These are phyloP conservation scores for Podospora anserina DNA, from an alignment of 495 filamentous ascomycete species.

Conservation along the genomic window DNA sequence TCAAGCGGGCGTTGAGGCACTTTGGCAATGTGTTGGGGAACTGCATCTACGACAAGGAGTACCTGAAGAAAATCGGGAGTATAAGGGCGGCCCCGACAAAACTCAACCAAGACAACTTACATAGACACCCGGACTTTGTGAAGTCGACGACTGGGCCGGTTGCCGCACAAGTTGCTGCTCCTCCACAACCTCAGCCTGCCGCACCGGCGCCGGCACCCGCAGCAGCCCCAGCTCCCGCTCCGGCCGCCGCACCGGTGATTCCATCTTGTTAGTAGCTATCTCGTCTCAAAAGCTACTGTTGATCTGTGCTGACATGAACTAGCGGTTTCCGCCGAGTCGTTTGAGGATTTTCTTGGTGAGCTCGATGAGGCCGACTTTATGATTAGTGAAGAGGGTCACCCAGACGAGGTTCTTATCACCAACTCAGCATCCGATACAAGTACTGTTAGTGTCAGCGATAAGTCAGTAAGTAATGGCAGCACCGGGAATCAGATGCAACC, in stretches of 20 bases:
- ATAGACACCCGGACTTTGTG: conserved; percentile 74
- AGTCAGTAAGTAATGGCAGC: conserved; percentile 10
- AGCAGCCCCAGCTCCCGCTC: conserved; percentile 30
- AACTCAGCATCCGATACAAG: conserved; percentile 12
- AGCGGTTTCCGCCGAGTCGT: conserved; percentile 31
- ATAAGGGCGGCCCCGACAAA: conserved; percentile 66
- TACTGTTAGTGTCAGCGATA: conserved; percentile 3
- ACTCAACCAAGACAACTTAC: conserved; percentile 71
- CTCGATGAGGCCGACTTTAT: conserved; percentile 75
- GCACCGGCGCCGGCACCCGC: conserved; percentile 21
- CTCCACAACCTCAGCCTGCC: conserved; percentile 29
- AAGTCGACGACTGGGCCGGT: conserved; percentile 36
- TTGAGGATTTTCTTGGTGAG: conserved; percentile 69
- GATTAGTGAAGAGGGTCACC: conserved; percentile 54
- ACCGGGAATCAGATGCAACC: conserved; percentile 35
- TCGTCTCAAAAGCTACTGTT: background rate
- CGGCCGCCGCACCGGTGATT: conserved; percentile 2
- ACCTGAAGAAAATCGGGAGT: conserved; percentile 77
- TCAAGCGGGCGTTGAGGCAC: conserved; percentile 84
- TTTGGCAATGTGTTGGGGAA: conserved; percentile 97
- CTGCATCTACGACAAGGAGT: conserved; percentile 96
- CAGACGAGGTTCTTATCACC: conserved; percentile 58
- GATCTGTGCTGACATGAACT: background rate
- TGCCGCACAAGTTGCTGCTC: conserved; percentile 25
- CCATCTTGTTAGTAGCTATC: background rate